phyloP scores from a whole-genome alignment of 192 early-diverging fungal genomes.

The Thamnidium elegans region DNA sequence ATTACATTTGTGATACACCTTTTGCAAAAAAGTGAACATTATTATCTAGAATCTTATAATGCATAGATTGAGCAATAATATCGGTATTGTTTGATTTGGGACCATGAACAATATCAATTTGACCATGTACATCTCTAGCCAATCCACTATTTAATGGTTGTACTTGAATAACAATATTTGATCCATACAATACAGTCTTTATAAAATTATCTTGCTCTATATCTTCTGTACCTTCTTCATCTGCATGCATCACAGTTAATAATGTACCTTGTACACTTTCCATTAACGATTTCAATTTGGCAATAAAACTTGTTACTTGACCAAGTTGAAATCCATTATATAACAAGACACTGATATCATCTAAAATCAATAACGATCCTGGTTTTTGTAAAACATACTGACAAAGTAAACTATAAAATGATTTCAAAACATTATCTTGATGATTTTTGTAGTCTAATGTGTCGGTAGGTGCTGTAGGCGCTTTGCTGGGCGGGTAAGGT shows the following conservation, averaged over 20 bases:
- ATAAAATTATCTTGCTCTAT: constrained; percentile 46
- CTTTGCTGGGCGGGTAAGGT: constrained; percentile 24
- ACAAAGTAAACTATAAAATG: constrained; percentile 41
- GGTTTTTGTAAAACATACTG: constrained; percentile 15
- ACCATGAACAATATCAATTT: constrained; percentile 49
- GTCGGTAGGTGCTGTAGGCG: constrained; percentile 30
- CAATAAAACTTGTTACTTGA: constrained; percentile 41
- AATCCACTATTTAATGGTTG: constrained; percentile 49
- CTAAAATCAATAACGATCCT: constrained; percentile 46
- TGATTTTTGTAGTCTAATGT: constrained; percentile 23
- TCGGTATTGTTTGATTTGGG: constrained; percentile 34
- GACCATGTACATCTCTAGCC: constrained; percentile 56
- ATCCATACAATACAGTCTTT: constrained; percentile 43
- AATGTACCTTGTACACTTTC: constrained; percentile 48
- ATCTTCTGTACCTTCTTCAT: constrained; percentile 46
- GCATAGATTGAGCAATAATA: constrained; percentile 43
- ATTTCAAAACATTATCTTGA: constrained; percentile 21
- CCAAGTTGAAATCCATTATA: constrained; percentile 42
- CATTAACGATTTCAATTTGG: constrained; percentile 42
- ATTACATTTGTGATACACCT: constrained; percentile 41
- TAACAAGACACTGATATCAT: constrained; percentile 51
- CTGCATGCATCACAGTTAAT: constrained; percentile 52
- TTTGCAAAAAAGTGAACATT: constrained; percentile 59
- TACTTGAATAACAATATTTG: constrained; percentile 49
- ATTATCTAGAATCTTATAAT: constrained; percentile 60